A percentile compares a stretch with the other conserved stretches of the same genome.
Conservation (phyloP, 2,329 filamentous ascomycete species). For the Sclerotinia sclerotiorum region DNA sequence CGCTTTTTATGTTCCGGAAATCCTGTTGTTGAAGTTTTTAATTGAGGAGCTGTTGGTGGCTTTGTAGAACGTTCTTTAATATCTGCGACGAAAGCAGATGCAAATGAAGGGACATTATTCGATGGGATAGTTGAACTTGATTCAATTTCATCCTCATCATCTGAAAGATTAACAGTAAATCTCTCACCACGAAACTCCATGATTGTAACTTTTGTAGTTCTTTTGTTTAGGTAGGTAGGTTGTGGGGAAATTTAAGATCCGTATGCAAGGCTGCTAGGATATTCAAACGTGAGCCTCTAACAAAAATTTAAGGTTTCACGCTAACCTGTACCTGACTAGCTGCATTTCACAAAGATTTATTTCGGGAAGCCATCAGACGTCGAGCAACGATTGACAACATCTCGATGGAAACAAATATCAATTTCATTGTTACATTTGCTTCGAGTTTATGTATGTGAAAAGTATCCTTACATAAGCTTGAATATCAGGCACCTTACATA, state of each 20-base stretch:
- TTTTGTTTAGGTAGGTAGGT: conserved; percentile 17
- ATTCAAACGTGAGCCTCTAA: conserved; percentile 11
- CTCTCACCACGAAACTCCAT: conserved; percentile 59
- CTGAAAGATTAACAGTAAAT: conserved; percentile 60
- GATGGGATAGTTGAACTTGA: conserved; percentile 31
- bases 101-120: conserved; percentile 35
- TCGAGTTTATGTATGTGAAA: neutral
- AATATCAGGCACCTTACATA: neutral
- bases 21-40: conserved; percentile 60
- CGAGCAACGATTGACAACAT: conserved; percentile 17
- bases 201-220: conserved; percentile 27
- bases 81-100: conserved; percentile 60
- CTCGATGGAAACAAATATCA: neutral
- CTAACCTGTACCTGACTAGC: conserved; percentile 16
- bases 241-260: conserved; percentile 21
- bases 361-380: conserved; percentile 21
- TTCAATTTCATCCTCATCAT: conserved; percentile 46
- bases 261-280: conserved; percentile 23
- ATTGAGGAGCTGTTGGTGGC: conserved; percentile 61
- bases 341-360: conserved; percentile 19
- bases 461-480: neutral
- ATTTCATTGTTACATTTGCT: neutral
- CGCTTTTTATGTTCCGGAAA: conserved; percentile 90
- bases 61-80: conserved; percentile 74
- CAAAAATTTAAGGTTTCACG: conserved; percentile 20